Base-by-base conservation (phyloP, 139 green algal genomes). In the Tetradesmus lagerheimii region DNA sequence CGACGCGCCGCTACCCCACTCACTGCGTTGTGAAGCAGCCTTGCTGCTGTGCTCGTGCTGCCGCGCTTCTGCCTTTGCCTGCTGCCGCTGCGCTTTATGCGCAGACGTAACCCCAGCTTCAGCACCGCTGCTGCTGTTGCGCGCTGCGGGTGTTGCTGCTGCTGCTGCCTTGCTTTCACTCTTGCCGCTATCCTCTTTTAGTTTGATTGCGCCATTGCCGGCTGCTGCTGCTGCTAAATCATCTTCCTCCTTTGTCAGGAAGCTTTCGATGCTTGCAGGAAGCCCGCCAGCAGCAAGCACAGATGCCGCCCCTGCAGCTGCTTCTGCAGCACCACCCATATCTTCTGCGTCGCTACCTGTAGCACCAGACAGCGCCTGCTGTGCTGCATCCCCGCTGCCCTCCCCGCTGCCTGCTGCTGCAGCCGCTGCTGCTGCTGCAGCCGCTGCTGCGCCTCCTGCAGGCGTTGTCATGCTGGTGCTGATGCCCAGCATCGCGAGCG, bases 261-360 rank as follows among this genome's bases (percentile, higher is more conserved):
- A 71, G 57, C 57, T 71, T n/a, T 71, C 57, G 20, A 71, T 71
- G 57, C 57, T 71, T 71, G 57, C 57, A 71, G 57, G 41, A 85
- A 37, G 27, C 4, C 41, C 41, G 1, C 35, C 45, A 14, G 45
- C 45, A 11, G 79, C 53, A 25, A 43, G 31, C 31, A 43, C 27
- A 15, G 57, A 31, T 1, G 35, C 41, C 12, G 41, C 27, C 25
- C 9, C 43, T 74, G 80, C 31, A 67, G 39, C 25, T 37, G 79
- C 38, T 53, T 38, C 77, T 27, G 37, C 31, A 80, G 9, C 31
- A 2, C 71, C 71, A 27, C 67, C 14, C 4, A n/a, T 31, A 57
- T 16, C 11, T 83, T 25, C 39, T 39, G 78, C 41, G 9, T 62
- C 37, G 41, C 78, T 84, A 18, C 35, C 67, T 87, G 50, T 50